A percentile compares a stretch with the other conserved stretches of the same genome.
phyloP scores from a whole-genome alignment of 768 basidiomycete species.

The Russula compacta region DNA sequence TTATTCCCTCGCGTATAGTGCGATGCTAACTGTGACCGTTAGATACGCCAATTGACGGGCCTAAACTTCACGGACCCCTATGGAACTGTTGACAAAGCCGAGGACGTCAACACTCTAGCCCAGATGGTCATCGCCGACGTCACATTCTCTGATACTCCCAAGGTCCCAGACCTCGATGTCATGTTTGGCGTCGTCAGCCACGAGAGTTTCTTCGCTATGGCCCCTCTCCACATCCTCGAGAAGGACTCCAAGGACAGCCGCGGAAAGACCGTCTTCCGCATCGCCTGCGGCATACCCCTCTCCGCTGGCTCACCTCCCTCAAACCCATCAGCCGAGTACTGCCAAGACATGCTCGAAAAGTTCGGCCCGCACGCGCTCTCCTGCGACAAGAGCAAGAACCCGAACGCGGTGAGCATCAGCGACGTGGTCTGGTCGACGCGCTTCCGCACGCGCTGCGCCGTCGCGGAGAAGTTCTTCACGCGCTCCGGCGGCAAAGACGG shows the following conservation, averaged over 20 bases:
- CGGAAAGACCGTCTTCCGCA: slow-evolving; percentile 29
- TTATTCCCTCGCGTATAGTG: not conserved
- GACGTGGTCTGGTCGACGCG: slow-evolving; percentile 38
- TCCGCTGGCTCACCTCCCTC: slow-evolving; percentile 30
- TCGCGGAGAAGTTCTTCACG: slow-evolving; percentile 33
- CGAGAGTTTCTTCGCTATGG: slow-evolving; percentile 29
- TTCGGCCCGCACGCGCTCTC: slow-evolving; percentile 31
- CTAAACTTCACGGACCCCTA: slow-evolving; percentile 40
- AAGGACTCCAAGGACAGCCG: slow-evolving; percentile 18
- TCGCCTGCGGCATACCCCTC: slow-evolving; percentile 33
- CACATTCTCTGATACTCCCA: slow-evolving; percentile 27
- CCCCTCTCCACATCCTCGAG: slow-evolving; percentile 29
- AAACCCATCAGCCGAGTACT: slow-evolving; percentile 32
- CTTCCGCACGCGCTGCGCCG: slow-evolving; percentile 37
- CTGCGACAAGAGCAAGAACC: slow-evolving; percentile 30
- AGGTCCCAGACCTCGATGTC: slow-evolving; percentile 16
- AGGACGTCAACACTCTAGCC: slow-evolving; percentile 25
- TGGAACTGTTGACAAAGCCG: slow-evolving; percentile 19
- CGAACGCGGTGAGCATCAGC: slow-evolving; percentile 28
- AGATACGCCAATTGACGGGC: slow-evolving; percentile 37
- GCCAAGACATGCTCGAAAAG: slow-evolving; percentile 36
- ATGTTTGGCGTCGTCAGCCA: slow-evolving; percentile 24
- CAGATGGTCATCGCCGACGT: slow-evolving; percentile 44
- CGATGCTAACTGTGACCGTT: not conserved
- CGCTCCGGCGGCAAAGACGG: slow-evolving; percentile 20